Conservation (phyloP, 768 basidiomycete genomes). For the Phaeotremella fagi region DNA sequence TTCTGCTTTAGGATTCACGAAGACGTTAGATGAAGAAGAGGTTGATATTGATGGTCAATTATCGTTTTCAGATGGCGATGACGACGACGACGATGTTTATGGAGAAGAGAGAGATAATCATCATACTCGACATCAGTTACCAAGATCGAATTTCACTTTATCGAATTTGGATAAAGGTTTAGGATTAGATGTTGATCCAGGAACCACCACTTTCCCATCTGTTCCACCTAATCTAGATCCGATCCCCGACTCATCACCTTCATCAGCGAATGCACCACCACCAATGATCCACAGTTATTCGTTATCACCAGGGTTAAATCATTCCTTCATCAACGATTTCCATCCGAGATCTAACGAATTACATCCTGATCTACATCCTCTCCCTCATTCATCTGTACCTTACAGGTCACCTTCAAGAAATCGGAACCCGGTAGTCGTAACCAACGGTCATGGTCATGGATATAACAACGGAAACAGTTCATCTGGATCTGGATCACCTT, state of each 20-base stretch:
- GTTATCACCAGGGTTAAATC: background rate
- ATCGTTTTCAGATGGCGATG: too few relatives aligned
- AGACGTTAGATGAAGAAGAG: conserved; percentile 12
- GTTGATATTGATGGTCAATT: conserved; percentile 39
- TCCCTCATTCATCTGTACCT: too few relatives aligned
- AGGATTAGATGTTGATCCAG: background rate
- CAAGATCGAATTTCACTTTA: background rate
- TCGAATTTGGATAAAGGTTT: conserved; percentile 1
- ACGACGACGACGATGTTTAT: conserved; percentile 46
- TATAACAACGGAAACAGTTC: too few relatives aligned
- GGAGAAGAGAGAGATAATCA: conserved; percentile 19
- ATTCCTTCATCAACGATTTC: background rate
- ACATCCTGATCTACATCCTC: background rate
- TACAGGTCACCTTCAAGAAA: conserved; percentile 12
- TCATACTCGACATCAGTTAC: too few relatives aligned
- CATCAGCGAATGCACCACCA: too few relatives aligned
- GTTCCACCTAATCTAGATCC: conserved; percentile 21
- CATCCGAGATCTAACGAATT: background rate
- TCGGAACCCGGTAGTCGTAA: too few relatives aligned
- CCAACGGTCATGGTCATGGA: too few relatives aligned
- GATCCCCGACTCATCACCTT: conserved; percentile 30
- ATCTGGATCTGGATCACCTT: conserved; percentile 13
- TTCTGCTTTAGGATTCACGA: conserved; percentile 4
- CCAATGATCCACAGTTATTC: background rate
- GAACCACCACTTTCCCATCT: background rate